phyloP scores from a whole-genome alignment of 176 grass and related monocot genomes.

The Ampelocalamus luodianensis region DNA sequence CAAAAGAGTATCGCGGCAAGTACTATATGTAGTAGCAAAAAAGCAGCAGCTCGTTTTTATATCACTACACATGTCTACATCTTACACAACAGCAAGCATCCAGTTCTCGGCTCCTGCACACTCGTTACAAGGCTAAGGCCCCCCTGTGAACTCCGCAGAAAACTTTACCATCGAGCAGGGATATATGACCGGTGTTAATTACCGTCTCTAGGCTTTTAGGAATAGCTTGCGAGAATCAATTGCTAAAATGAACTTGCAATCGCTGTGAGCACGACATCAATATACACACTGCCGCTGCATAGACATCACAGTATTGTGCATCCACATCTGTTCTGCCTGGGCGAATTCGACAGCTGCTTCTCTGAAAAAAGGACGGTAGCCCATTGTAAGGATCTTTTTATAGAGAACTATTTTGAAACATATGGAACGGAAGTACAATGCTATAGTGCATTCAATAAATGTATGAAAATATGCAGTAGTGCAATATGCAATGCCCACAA shows the following conservation, averaged over 20 bases:
- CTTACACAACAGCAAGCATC: conserved; percentile 37
- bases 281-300: conserved; percentile 33
- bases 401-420: conserved; percentile 8
- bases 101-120: conserved; percentile 37
- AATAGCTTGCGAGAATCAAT: conserved; percentile 49
- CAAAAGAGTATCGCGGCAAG: background rate
- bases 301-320: conserved; percentile 73
- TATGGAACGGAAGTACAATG: conserved; percentile 2
- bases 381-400: background rate
- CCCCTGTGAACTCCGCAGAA: conserved; percentile 35
- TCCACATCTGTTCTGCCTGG: conserved; percentile 62
- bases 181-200: conserved; percentile 34
- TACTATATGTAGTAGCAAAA: conserved; percentile 33
- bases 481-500: background rate
- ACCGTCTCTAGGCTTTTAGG: conserved; percentile 38
- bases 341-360: conserved; percentile 53
- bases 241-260: conserved; percentile 51
- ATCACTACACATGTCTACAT: conserved; percentile 37
- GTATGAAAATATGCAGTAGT: background rate
- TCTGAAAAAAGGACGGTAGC: conserved; percentile 46
- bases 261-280: conserved; percentile 31
- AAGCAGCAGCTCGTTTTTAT: conserved; percentile 18
- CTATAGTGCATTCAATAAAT: background rate
- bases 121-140: conserved; percentile 22
- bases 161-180: conserved; percentile 37